phyloP scores from a whole-genome alignment of 2,329 filamentous ascomycete genomes.

The Diplodia mutila region DNA sequence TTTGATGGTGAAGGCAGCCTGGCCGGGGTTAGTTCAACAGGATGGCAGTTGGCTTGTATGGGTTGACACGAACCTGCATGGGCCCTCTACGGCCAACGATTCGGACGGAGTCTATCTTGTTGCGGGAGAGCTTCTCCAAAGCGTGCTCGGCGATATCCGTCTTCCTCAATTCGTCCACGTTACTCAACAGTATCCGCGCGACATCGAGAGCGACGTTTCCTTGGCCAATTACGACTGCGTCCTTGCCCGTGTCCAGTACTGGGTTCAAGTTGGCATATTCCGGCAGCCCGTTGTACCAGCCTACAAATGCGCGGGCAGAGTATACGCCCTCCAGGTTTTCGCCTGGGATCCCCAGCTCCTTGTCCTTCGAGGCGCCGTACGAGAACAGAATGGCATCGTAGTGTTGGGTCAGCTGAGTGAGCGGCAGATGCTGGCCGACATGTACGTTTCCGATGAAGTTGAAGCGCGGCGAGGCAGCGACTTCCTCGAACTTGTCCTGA shows the following conservation, averaged over 20 bases:
- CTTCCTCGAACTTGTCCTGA: conserved; percentile 88
- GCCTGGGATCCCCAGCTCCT: conserved; percentile 75
- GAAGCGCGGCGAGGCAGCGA: conserved; percentile 80
- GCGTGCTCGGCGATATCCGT: conserved; percentile 92
- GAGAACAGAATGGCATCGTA: conserved; percentile 93
- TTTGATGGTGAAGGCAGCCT: conserved; percentile 95
- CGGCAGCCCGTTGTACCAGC: conserved; percentile 97
- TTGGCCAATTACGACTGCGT: conserved; percentile 88
- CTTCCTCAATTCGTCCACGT: conserved; percentile 71
- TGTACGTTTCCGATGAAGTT: conserved; percentile 89
- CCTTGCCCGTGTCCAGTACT: conserved; percentile 73
- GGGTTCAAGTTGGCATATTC: conserved; percentile 75
- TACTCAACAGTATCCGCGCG: conserved; percentile 80
- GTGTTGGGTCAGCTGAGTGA: conserved; percentile 72
- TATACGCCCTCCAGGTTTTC: conserved; percentile 79
- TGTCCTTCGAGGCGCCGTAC: conserved; percentile 88
- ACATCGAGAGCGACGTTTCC: conserved; percentile 97
- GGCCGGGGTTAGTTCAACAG: conserved; percentile 24
- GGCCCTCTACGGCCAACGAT: conserved; percentile 90
- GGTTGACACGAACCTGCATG: conserved; percentile 68
- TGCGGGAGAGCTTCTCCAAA: conserved; percentile 71
- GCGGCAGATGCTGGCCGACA: conserved; percentile 70
- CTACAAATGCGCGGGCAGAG: conserved; percentile 90
- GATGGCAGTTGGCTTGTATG: not conserved
- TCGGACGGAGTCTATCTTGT: conserved; percentile 76